A percentile compares a stretch with the other conserved stretches of the same genome.
These are phyloP conservation scores for Marvania coccoides DNA, from an alignment of 139 green algal genomes.

Conservation along the genomic window DNA sequence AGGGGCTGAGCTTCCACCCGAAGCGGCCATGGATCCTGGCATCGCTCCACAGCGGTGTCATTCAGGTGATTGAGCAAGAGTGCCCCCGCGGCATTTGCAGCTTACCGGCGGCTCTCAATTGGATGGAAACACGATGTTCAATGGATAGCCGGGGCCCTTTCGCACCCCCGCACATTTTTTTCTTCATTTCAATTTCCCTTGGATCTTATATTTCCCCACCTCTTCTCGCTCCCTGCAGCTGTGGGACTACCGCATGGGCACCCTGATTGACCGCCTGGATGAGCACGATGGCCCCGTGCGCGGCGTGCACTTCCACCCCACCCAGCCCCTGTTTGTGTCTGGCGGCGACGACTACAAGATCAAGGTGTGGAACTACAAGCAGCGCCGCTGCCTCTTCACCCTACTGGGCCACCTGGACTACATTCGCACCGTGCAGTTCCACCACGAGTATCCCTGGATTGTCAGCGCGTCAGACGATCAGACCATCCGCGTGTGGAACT, in stretches of 20 bases:
- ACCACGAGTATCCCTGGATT: slow-evolving; percentile 96
- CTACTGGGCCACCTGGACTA: slow-evolving; percentile 99
- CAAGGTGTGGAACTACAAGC: slow-evolving; percentile 99
- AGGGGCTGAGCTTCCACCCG: slow-evolving; percentile 96
- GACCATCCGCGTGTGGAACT: slow-evolving; percentile 99
- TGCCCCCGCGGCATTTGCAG: no score
- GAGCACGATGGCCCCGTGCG: slow-evolving; percentile 98
- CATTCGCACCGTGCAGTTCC: slow-evolving; percentile 96
- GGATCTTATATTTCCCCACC: no score
- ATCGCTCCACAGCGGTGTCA: slow-evolving; percentile 95
- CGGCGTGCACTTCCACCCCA: slow-evolving; percentile 94
- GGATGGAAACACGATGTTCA: no score
- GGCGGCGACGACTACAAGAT: slow-evolving; percentile 98
- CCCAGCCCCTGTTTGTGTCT: slow-evolving; percentile 97
- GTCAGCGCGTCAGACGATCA: slow-evolving; percentile 94
- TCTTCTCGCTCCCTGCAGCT: no score
- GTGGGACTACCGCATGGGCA: slow-evolving; percentile 99
- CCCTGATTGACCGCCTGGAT: slow-evolving; percentile 98
- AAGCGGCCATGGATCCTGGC: slow-evolving; percentile 99
- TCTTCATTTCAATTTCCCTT: no score
- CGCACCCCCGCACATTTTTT: no score
- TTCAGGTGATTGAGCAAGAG: no score
- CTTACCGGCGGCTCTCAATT: no score
- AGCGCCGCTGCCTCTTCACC: slow-evolving; percentile 95
- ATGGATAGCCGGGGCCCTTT: no score